These are phyloP conservation scores for Pyronema domesticum DNA, from an alignment of 495 filamentous ascomycete genomes.

Conservation along the genomic window DNA sequence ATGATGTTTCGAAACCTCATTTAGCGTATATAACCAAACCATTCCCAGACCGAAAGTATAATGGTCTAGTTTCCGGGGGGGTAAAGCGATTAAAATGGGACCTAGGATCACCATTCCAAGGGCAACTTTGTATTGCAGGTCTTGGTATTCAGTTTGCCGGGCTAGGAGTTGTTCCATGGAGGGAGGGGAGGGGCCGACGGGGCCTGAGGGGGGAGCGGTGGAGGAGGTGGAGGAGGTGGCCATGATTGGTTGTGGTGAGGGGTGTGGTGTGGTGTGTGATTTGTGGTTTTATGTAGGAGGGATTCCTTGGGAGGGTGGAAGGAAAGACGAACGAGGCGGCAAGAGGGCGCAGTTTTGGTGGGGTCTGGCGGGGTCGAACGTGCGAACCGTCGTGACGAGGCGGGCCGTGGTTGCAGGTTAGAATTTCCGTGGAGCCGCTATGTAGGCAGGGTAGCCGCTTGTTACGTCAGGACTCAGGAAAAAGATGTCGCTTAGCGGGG, in stretches of 20 bases:
- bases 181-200: neutral
- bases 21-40: conserved; percentile 43
- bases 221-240: conserved; percentile 1
- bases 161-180: neutral
- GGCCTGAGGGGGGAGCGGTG: neutral
- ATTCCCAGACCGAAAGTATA: conserved; percentile 45
- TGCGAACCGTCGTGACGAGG: too few relatives aligned
- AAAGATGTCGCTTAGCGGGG: too few relatives aligned
- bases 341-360: too few relatives aligned
- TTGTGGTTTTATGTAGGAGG: too few relatives aligned
- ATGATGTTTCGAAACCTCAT: conserved; percentile 43
- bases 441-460: too few relatives aligned
- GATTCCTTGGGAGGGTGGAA: too few relatives aligned
- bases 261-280: neutral
- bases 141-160: conserved; percentile 29
- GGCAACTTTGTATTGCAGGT: conserved; percentile 42
- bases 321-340: too few relatives aligned
- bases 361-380: too few relatives aligned
- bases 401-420: too few relatives aligned
- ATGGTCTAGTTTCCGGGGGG: conserved; percentile 59
- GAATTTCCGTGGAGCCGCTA: too few relatives aligned
- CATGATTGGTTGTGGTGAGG: neutral
- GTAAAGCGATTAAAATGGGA: conserved; percentile 53
- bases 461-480: too few relatives aligned
- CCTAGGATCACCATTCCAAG: conserved; percentile 45